These are phyloP conservation scores for Coniochaeta pulveracea DNA, from an alignment of 2,329 filamentous ascomycete species.

Conservation along the genomic window DNA sequence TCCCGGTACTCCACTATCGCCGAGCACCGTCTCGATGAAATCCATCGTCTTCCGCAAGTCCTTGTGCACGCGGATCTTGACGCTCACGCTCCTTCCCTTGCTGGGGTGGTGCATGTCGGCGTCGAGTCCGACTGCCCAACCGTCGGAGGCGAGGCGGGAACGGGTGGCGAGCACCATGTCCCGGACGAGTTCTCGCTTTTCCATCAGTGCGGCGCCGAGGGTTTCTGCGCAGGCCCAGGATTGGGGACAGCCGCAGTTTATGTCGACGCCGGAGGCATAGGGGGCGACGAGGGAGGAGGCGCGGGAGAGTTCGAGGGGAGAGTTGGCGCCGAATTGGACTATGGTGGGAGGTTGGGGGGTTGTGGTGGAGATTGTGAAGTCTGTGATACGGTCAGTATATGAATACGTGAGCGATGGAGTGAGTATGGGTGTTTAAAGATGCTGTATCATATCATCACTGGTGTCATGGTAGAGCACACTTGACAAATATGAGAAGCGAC, in stretches of 20 bases:
- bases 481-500: conserved; percentile 7
- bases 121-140: conserved; percentile 37
- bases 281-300: conserved; percentile 52
- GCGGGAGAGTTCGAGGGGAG: conserved; percentile 47
- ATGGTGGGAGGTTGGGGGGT: conserved; percentile 46
- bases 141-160: conserved; percentile 34
- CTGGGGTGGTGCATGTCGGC: conserved; percentile 28
- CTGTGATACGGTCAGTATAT: conserved; percentile 19
- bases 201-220: conserved; percentile 60
- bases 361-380: conserved; percentile 49
- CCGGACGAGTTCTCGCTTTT: conserved; percentile 50
- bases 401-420: too few species aligned
- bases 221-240: conserved; percentile 60
- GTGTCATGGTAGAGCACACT: background rate
- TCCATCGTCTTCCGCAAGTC: conserved; percentile 49
- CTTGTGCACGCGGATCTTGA: conserved; percentile 59
- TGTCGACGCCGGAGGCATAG: conserved; percentile 51
- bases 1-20: conserved; percentile 33
- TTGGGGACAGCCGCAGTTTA: conserved; percentile 66
- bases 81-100: conserved; percentile 51
- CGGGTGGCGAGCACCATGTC: conserved; percentile 52
- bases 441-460: too few species aligned
- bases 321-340: conserved; percentile 56
- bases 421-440: conserved; percentile 7
- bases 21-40: conserved; percentile 52